A percentile compares a stretch with the other conserved stretches of the same genome.
These are phyloP conservation scores for Moricandia moricandioides DNA, from an alignment of 345 rosid genomes.

Conservation along the genomic window DNA sequence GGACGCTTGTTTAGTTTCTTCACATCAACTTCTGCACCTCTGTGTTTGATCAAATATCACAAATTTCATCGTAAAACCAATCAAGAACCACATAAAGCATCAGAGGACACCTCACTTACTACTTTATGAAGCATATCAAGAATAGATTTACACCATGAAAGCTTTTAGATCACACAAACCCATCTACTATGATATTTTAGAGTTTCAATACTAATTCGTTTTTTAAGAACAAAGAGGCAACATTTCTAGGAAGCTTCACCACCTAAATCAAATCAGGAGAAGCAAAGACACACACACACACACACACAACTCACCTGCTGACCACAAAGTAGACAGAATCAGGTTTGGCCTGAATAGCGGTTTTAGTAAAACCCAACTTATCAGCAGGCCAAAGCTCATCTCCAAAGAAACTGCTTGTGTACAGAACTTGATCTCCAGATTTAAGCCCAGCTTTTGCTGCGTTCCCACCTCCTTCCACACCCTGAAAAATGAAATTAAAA, in stretches of 20 bases:
- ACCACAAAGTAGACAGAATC: slow-evolving; percentile 92
- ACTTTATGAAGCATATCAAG: not conserved
- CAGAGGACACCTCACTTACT: not conserved
- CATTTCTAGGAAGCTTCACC: slow-evolving; percentile 7
- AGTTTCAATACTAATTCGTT: not conserved
- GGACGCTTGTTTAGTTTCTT: slow-evolving; percentile 87
- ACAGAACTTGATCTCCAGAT: slow-evolving; percentile 86
- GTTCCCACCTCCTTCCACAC: slow-evolving; percentile 90
- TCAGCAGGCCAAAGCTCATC: slow-evolving; percentile 99
- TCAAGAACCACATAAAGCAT: not conserved
- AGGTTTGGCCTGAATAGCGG: slow-evolving; percentile 97
- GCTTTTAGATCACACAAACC: not conserved
- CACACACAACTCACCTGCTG: slow-evolving; percentile 60
- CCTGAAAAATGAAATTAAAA: slow-evolving; percentile 39
- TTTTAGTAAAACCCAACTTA: slow-evolving; percentile 93
- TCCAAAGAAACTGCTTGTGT: slow-evolving; percentile 98
- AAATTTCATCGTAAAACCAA: slow-evolving; percentile 3
- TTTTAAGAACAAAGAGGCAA: not conserved
- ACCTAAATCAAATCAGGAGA: not conserved
- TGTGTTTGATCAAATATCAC: slow-evolving; percentile 31
- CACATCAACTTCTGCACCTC: slow-evolving; percentile 89
- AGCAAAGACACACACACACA: not conserved
- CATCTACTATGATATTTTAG: not conserved
- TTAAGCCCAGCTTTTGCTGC: slow-evolving; percentile 94
- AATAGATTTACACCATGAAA: not conserved